These are phyloP conservation scores for Linanthus parryae DNA, from an alignment of 148 eudicot species.

Conservation along the genomic window DNA sequence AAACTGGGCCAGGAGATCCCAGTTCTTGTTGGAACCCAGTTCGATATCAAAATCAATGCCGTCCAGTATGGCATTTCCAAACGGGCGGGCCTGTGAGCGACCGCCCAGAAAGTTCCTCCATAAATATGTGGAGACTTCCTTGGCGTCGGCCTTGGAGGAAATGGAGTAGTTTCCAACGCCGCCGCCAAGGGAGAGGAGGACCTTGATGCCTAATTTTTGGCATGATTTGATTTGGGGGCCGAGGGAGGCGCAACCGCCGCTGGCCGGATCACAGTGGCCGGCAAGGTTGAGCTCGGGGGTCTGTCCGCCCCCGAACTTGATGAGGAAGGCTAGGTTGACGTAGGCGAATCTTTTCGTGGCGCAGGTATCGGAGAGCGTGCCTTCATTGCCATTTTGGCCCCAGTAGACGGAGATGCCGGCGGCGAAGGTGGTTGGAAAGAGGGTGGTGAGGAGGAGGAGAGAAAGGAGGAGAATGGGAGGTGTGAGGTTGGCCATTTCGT, in stretches of 20 bases:
- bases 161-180: constrained; percentile 36
- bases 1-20: constrained; percentile 31
- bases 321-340: constrained; percentile 55
- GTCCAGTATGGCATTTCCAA: constrained; percentile 51
- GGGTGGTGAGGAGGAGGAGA: constrained; percentile 10
- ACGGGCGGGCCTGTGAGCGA: constrained; percentile 31
- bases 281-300: constrained; percentile 67
- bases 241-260: constrained; percentile 29
- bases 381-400: constrained; percentile 73
- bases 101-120: constrained; percentile 64
- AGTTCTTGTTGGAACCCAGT: constrained; percentile 26
- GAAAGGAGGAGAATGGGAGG: constrained; percentile 5
- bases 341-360: constrained; percentile 40
- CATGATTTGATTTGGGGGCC: constrained; percentile 27
- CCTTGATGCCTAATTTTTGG: constrained; percentile 44
- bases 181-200: constrained; percentile 57
- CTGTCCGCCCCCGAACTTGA: constrained; percentile 44
- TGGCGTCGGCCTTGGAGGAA: constrained; percentile 45
- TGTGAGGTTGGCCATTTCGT: background rate
- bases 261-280: constrained; percentile 58
- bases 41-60: constrained; percentile 72
- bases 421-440: constrained; percentile 8
- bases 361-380: constrained; percentile 43
- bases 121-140: constrained; percentile 27
- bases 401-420: constrained; percentile 62